phyloP scores from a whole-genome alignment of 139 green algal genomes.

The Chlorella sp. region DNA sequence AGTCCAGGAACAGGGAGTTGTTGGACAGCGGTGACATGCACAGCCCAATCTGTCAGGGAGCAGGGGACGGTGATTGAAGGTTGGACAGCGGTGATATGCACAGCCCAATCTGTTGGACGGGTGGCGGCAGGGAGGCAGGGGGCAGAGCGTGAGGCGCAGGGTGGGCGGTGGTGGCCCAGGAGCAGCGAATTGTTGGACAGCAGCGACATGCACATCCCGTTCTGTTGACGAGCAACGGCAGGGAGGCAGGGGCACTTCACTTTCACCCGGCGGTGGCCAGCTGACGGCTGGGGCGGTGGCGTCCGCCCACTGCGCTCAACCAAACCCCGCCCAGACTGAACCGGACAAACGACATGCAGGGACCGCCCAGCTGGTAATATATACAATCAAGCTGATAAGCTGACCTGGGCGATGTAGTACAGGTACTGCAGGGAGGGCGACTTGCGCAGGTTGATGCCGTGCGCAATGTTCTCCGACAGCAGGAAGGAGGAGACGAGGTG shows the following conservation, averaged over 20 bases:
- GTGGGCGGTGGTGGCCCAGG: not conserved
- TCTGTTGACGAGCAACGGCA: too few relatives aligned
- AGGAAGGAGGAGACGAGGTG: slow-evolving; percentile 94
- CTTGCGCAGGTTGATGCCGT: slow-evolving; percentile 99
- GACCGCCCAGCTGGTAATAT: too few relatives aligned
- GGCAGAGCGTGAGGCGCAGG: not conserved
- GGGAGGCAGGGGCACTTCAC: too few relatives aligned
- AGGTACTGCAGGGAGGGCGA: slow-evolving; percentile 87
- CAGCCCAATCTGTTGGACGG: slow-evolving; percentile 82
- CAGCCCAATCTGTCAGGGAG: slow-evolving; percentile 86
- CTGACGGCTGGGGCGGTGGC: too few relatives aligned
- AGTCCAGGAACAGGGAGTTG: slow-evolving; percentile 99
- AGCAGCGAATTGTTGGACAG: too few relatives aligned
- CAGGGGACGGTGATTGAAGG: not conserved
- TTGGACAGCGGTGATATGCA: slow-evolving; percentile 94
- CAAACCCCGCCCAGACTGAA: too few relatives aligned
- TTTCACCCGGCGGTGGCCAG: too few relatives aligned
- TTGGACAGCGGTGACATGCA: slow-evolving; percentile 98
- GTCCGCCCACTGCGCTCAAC: too few relatives aligned
- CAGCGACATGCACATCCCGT: too few relatives aligned
- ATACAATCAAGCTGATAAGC: too few relatives aligned
- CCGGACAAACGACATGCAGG: too few relatives aligned
- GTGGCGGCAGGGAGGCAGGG: not conserved
- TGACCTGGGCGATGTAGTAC: slow-evolving; percentile 77
- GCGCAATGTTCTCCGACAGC: slow-evolving; percentile 96